Base-by-base conservation (phyloP, 257 asterid genomes). In the Haberlea rhodopensis region DNA sequence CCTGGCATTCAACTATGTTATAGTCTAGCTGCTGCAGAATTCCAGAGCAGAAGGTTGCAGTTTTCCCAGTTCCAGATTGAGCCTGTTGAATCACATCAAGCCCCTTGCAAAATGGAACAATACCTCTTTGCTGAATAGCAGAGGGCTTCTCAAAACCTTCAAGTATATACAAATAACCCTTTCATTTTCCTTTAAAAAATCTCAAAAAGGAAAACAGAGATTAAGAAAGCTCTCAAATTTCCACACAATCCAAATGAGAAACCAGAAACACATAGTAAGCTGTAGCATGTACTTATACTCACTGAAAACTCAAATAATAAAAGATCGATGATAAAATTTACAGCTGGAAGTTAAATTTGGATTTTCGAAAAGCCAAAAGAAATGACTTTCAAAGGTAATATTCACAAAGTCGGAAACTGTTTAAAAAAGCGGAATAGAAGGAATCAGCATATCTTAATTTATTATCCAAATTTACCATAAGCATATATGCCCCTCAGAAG, bases 21-120 rank as follows among this genome's bases (percentile, higher is more conserved):
- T 79, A 79, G 72, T 82, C 85, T 0, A 83, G 79, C 75, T 80
- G 86, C 73, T 80, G 82, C 56, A 83, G 71, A 64, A 78, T 75
- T 64, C 89, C 89, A 52, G 86, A 83, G 79, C 86, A 83, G 74
- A 83, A 83, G n/a, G 86, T 83, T 40, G 86, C 86, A 20, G 84
- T 83, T 70, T 83, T 83, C 9, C 89, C 89, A 22, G 89, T 83
- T 5, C 86, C 89, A 18, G 89, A 83, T 43, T 83, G 89, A 23
- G 84, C 87, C 62, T 82, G 84, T 61, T 79, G 84, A 53, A 82
- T 79, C 48, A 78, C 84, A 71, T 80, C 88, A 67, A 83, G 84
- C 5, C 85, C 85, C 75, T 83, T 83, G 78, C 80, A 72, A 69
- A 82, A 82, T 19, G 88, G 88, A 31, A 82, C 88, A 60, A 80